phyloP scores from a whole-genome alignment of 73 alveolate genomes.

The Paramecium sexaurelia region DNA sequence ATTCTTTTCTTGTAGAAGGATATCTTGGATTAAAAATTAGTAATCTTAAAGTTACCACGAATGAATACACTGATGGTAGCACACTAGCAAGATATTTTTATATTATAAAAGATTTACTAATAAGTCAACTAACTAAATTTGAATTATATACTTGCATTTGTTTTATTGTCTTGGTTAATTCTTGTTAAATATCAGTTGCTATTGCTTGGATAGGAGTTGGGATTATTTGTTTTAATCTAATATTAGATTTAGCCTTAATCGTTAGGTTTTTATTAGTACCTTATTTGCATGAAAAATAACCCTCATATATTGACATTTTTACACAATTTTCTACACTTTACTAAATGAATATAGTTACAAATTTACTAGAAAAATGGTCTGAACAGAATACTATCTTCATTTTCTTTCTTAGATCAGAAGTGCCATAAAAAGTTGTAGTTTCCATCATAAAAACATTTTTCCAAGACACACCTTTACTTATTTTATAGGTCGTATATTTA shows the following conservation, averaged over 20 bases:
- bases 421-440: slow-evolving; percentile 46
- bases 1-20: slow-evolving; percentile 37
- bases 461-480: slow-evolving; percentile 26
- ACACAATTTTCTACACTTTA: slow-evolving; percentile 9
- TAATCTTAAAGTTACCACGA: background rate
- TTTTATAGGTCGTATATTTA: background rate
- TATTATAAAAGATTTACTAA: slow-evolving; percentile 18
- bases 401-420: background rate
- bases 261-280: background rate
- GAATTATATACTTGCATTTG: slow-evolving; percentile 21
- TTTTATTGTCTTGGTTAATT: background rate
- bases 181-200: background rate
- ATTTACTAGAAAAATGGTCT: slow-evolving; percentile 50
- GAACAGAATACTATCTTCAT: background rate
- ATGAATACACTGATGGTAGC: slow-evolving; percentile 50
- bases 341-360: slow-evolving; percentile 46
- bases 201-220: slow-evolving; percentile 43
- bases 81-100: background rate
- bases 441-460: slow-evolving; percentile 4
- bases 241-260: slow-evolving; percentile 11
- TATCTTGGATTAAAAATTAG: slow-evolving; percentile 33
- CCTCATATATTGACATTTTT: background rate
- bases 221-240: background rate
- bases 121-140: slow-evolving; percentile 43
- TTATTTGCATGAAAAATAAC: background rate